Evolutionary conservation across 768 basidiomycete species (phyloP), one percentile per base, ranked within the genome.

Genomic region (Suillus bovinus): DNA sequence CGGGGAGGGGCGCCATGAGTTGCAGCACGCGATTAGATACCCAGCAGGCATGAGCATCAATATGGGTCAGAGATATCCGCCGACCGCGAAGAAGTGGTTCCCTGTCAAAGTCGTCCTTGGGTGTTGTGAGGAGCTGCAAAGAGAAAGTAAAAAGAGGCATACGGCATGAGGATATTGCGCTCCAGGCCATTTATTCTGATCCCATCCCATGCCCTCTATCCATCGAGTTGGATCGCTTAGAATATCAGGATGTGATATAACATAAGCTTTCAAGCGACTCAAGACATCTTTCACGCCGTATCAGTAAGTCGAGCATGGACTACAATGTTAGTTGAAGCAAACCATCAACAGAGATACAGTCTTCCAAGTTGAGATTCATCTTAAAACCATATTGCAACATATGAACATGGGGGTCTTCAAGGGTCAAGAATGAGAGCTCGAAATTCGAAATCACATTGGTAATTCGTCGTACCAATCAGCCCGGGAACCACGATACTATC

Each of bases 131-230:
- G 4, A 54, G 29, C 24, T 39, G 8, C 14, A 61, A 11, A 61
- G 34, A 5, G 55, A 27, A 8, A 13, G 22, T 1, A 50, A 59
- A 11, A 0, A 7, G 17, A 27, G 27, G 31, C 81, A 31, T 67
- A 92, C 93, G 1, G 91, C 87, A 36, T 82, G 86, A 3, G 94
- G 94, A 66, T 93, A 95, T 27, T 79, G 70, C 10, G 78, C 72
- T 13, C 78, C 80, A 8, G 80, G 65, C 91, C 91, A 93, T 61
- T 83, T 81, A 1, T 90, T 96, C 74, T 99, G 94, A 69, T 99
- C 93, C 95, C 96, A 99, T 5, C 96, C 96, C 79, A 90, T 84
- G 13, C 94, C 95, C 67, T 87, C 79, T 46, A 97, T 84, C 93
- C 93, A 97, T 6, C 70, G 76, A 4, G 80, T 76, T 3, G 75